Percentiles rank a stretch among this genome's conserved stretches.
These are phyloP conservation scores for Wickerhamiella sorbophila DNA, from an alignment of 805 yeast species.

Conservation along the genomic window DNA sequence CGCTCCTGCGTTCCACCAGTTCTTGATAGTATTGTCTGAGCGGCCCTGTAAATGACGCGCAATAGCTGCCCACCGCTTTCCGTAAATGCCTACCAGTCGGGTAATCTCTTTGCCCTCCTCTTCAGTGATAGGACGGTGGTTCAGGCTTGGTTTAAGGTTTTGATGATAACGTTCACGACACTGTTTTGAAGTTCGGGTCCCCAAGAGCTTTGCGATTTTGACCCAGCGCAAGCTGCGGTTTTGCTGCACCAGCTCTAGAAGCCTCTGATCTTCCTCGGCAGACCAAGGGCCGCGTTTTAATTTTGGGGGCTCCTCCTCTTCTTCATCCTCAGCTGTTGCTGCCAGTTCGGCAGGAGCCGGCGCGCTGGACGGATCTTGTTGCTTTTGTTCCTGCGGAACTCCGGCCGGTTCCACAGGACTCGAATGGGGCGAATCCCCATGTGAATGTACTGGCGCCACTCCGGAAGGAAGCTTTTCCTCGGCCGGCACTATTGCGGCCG, in stretches of 20 bases:
- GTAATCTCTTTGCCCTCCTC: slow-evolving; percentile 79
- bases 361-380: too few relatives aligned
- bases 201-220: slow-evolving; percentile 55
- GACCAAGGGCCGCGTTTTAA: slow-evolving; percentile 73
- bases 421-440: too few relatives aligned
- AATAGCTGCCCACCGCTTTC: slow-evolving; percentile 89
- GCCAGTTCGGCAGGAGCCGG: too few relatives aligned
- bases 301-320: slow-evolving; percentile 6
- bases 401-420: too few relatives aligned
- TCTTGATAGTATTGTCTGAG: slow-evolving; percentile 80
- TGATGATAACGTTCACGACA: slow-evolving; percentile 87
- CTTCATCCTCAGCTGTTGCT: too few relatives aligned
- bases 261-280: slow-evolving; percentile 62
- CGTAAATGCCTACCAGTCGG: slow-evolving; percentile 60
- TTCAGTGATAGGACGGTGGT: slow-evolving; percentile 65
- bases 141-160: slow-evolving; percentile 71
- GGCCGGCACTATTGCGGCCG: too few relatives aligned
- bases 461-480: too few relatives aligned
- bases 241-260: slow-evolving; percentile 50
- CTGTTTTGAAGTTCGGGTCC: slow-evolving; percentile 77
- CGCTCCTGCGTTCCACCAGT: slow-evolving; percentile 96
- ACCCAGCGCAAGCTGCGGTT: slow-evolving; percentile 87
- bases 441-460: too few relatives aligned
- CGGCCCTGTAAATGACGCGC: slow-evolving; percentile 78
- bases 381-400: too few relatives aligned